A percentile compares a stretch with the other conserved stretches of the same genome.
These are phyloP conservation scores for Melanopsichium pennsylvanicum DNA, from an alignment of 1,284 basidiomycete genomes.

Conservation along the genomic window DNA sequence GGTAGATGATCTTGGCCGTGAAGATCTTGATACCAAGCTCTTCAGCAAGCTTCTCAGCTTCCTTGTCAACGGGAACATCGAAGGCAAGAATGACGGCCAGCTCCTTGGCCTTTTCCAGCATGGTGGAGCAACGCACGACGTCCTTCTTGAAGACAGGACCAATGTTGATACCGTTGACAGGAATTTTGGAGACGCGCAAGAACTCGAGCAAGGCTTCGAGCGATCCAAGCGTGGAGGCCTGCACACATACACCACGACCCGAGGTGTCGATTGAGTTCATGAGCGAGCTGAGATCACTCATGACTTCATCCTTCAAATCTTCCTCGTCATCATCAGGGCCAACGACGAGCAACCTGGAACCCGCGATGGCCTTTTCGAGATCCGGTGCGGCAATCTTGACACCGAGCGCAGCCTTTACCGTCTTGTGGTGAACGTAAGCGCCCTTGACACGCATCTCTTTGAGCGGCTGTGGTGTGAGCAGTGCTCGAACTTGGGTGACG, in stretches of 20 bases:
- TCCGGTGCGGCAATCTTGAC: conserved; percentile 96
- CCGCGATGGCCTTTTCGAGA: conserved; percentile 98
- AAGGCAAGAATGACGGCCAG: conserved; percentile 95
- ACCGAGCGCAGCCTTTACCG: conserved; percentile 96
- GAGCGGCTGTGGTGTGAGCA: conserved; percentile 95
- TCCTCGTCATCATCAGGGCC: conserved; percentile 96
- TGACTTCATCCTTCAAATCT: conserved; percentile 90
- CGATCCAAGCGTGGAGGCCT: conserved; percentile 96
- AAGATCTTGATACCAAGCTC: conserved; percentile 93
- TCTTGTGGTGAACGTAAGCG: conserved; percentile 95
- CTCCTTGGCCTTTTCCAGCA: conserved; percentile 96
- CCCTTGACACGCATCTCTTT: conserved; percentile 98
- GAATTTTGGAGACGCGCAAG: conserved; percentile 93
- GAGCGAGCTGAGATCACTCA: conserved; percentile 91
- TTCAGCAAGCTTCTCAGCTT: conserved; percentile 87
- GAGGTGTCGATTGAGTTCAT: conserved; percentile 92
- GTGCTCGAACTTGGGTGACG: conserved; percentile 89
- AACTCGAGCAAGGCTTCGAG: conserved; percentile 97
- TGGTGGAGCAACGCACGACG: conserved; percentile 88
- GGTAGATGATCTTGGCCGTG: conserved; percentile 99
- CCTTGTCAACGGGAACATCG: conserved; percentile 89
- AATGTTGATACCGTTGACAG: conserved; percentile 86
- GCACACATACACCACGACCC: conserved; percentile 94
- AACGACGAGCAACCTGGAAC: conserved; percentile 88
- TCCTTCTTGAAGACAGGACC: conserved; percentile 97